Base-by-base conservation (phyloP, 768 basidiomycete genomes). In the Mycena crocata region DNA sequence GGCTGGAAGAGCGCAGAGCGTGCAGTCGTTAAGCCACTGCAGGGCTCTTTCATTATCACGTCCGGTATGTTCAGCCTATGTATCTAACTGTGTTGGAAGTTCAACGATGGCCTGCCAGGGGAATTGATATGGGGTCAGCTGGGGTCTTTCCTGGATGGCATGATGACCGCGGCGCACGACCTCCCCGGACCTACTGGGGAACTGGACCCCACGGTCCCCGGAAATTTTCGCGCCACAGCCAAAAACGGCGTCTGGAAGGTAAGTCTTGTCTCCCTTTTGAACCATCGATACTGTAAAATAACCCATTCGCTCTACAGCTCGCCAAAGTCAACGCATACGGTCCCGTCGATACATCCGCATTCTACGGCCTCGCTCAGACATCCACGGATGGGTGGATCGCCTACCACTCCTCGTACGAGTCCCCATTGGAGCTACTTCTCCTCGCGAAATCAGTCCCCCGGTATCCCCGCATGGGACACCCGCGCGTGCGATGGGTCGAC, bases 41-140 rank as follows among this genome's bases (percentile, higher is more conserved):
- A 62, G 42, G 60, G 67, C 5, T 58, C 55, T 8, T 71, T 71
- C 55, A 31, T 54, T 17, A 26, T 71, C 1, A 46, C 57, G 10
- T 71, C 70, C 5, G 67, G 70, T 68, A 58, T 12, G n/a, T 34
- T 9, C 17, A 49, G 30, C 15, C 21, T 19, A 21, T 12, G 13
- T 15, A 32, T 28, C 3, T 26, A 5, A 1, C n/a, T n/a, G n/a
- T n/a, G n/a, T n/a, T n/a, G n/a, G n/a, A n/a, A n/a, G n/a, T n/a
- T n/a, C 4, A 8, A 23, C 26, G 4, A 5, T 28, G n/a, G 5
- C 19, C 5, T 21, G 35, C n/a, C 31, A 71, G 70, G 70, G 21
- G 70, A 68, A 55, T 55, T 71, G 2, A 42, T 71, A 13, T 71
- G 70, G 70, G 70, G 70, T 2, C 62, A 68, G 32, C 32, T 71